Conservation (phyloP, 2,329 filamentous ascomycete species). For the Xylariaceae sp. region DNA sequence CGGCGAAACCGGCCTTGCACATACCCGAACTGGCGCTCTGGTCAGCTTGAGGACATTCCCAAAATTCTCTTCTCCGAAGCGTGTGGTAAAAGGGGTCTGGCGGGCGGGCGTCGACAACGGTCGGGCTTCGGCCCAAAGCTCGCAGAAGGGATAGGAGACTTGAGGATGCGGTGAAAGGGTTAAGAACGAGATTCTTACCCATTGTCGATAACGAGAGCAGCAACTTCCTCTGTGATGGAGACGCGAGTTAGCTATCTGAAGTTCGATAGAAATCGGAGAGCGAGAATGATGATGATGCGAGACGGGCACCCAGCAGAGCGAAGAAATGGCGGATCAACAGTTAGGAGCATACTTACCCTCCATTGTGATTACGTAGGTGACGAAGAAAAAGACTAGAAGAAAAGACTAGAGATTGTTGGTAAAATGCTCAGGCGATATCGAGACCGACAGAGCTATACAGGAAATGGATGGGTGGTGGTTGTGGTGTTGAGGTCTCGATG, state of each 20-base stretch:
- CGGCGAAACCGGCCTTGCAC: constrained; percentile 99
- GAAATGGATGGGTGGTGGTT: constrained; percentile 1
- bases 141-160: constrained; percentile 18
- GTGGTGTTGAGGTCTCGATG: constrained; percentile 15
- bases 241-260: constrained; percentile 39
- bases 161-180: constrained; percentile 34
- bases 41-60: constrained; percentile 22
- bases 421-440: constrained; percentile 33
- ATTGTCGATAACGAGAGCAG: constrained; percentile 99
- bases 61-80: background rate
- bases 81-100: background rate
- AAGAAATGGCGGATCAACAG: constrained; percentile 15
- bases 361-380: constrained; percentile 46
- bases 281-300: constrained; percentile 9
- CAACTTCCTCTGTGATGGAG: constrained; percentile 84
- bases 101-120: background rate
- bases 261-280: constrained; percentile 5
- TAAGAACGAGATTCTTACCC: constrained; percentile 67
- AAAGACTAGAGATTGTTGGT: constrained; percentile 22
- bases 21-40: constrained; percentile 79
- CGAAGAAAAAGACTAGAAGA: constrained; percentile 27
- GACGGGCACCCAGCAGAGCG: background rate
- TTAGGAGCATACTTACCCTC: constrained; percentile 52
- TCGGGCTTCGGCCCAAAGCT: constrained; percentile 11
- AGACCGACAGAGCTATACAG: constrained; percentile 30